Percentiles rank a stretch among this genome's conserved stretches.
Evolutionary conservation across 345 rosid genomes (phyloP).

Genomic region (Boechera divaricarpa): DNA sequence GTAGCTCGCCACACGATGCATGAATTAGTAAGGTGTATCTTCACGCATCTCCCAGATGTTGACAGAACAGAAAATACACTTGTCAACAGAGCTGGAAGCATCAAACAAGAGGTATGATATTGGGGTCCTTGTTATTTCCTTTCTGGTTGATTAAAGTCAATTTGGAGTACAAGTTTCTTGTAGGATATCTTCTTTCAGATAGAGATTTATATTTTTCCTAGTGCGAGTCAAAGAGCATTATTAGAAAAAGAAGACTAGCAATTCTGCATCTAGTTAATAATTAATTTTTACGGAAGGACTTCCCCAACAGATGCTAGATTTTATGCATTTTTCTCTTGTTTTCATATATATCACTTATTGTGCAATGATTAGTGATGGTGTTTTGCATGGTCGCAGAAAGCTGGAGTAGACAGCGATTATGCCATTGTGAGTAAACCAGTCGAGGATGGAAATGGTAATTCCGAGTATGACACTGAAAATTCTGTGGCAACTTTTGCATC

Average conservation of each 20-base stretch:
- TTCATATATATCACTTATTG: slow-evolving; percentile 19
- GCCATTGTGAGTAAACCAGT: slow-evolving; percentile 72
- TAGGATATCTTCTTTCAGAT: slow-evolving; percentile 12
- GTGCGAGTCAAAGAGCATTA: slow-evolving; percentile 15
- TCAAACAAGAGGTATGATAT: slow-evolving; percentile 66
- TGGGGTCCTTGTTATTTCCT: slow-evolving; percentile 32
- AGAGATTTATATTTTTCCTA: not conserved
- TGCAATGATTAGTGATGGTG: slow-evolving; percentile 18
- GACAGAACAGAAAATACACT: slow-evolving; percentile 74
- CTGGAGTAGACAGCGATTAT: slow-evolving; percentile 71
- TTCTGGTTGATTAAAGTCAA: slow-evolving; percentile 21
- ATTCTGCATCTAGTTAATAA: slow-evolving; percentile 16
- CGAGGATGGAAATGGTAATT: slow-evolving; percentile 73
- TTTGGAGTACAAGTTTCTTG: slow-evolving; percentile 6
- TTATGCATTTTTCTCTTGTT: slow-evolving; percentile 17
- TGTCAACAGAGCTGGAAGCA: slow-evolving; percentile 70
- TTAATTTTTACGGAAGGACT: not conserved
- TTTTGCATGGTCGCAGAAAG: slow-evolving; percentile 57
- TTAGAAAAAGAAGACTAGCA: not conserved
- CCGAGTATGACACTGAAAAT: slow-evolving; percentile 68
- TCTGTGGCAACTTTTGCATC: slow-evolving; percentile 62
- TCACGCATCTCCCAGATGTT: slow-evolving; percentile 84
- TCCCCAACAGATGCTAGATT: slow-evolving; percentile 3
- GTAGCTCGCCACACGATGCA: slow-evolving; percentile 96
- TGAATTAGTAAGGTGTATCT: slow-evolving; percentile 89